phyloP scores from a whole-genome alignment of 148 eudicot species.

The Pouteria glomerata region DNA sequence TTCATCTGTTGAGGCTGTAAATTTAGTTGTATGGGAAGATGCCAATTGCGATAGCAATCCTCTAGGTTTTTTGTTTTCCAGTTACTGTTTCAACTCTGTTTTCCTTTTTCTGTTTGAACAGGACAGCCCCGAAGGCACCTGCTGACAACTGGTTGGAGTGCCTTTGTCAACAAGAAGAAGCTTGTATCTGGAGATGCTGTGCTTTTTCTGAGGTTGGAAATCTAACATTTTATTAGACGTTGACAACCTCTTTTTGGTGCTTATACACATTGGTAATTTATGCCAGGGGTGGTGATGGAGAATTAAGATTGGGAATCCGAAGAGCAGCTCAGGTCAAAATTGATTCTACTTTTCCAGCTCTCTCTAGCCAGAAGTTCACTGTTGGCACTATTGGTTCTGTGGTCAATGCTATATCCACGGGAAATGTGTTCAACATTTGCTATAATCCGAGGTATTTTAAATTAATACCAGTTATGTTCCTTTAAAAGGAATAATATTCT shows the following conservation, averaged over 20 bases:
- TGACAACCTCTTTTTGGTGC: background rate
- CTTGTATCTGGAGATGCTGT: slow-evolving; percentile 95
- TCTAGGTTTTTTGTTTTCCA: background rate
- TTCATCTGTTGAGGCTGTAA: background rate
- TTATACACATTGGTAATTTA: background rate
- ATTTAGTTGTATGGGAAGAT: background rate
- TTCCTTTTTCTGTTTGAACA: slow-evolving; percentile 21
- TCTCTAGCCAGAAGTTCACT: slow-evolving; percentile 38
- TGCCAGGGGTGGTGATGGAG: slow-evolving; percentile 84
- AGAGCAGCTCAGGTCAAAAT: slow-evolving; percentile 68
- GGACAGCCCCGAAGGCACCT: slow-evolving; percentile 97
- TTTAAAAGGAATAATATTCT: background rate
- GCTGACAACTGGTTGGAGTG: slow-evolving; percentile 98
- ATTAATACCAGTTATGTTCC: background rate
- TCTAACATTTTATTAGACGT: background rate
- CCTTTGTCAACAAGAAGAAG: slow-evolving; percentile 92
- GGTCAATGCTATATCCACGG: slow-evolving; percentile 49
- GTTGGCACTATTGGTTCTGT: slow-evolving; percentile 36
- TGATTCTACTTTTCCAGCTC: slow-evolving; percentile 29
- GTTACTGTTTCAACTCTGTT: background rate
- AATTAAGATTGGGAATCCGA: slow-evolving; percentile 76
- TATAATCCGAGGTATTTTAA: slow-evolving; percentile 79
- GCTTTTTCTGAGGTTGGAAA: slow-evolving; percentile 60
- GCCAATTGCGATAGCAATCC: background rate
- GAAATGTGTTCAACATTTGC: slow-evolving; percentile 52